phyloP scores from a whole-genome alignment of 768 basidiomycete genomes.

The Leccinum olivaceopallidum region DNA sequence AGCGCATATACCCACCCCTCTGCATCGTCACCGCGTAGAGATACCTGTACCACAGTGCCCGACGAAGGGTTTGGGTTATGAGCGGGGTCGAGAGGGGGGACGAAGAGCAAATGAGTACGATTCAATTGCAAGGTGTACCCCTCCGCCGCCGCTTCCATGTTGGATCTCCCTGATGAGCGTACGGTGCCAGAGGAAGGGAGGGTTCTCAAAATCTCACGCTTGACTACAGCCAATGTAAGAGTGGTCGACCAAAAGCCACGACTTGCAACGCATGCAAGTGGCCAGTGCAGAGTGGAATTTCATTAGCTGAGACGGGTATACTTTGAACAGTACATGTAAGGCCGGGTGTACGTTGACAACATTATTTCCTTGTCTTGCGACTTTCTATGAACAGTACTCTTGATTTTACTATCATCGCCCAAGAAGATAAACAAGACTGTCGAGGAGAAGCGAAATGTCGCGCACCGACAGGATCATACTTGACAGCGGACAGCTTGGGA shows the following conservation, averaged over 20 bases:
- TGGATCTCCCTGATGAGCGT: neutral
- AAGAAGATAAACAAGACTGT: neutral
- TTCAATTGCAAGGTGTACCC: constrained; percentile 20
- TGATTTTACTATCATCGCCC: constrained; percentile 50
- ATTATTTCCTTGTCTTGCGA: constrained; percentile 67
- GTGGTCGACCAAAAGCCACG: neutral
- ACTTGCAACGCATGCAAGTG: neutral
- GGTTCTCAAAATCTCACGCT: neutral
- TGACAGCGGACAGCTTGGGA: constrained; percentile 84
- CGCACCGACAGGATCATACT: constrained; percentile 86
- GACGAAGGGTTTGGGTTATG: neutral
- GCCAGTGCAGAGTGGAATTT: neutral
- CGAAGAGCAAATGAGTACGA: constrained; percentile 28
- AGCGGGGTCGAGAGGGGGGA: constrained; percentile 11
- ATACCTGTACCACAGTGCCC: constrained; percentile 29
- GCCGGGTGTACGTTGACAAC: neutral
- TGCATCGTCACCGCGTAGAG: constrained; percentile 17
- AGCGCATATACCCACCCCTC: constrained; percentile 28
- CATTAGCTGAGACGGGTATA: neutral
- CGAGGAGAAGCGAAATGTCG: constrained; percentile 3
- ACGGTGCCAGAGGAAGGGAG: neutral
- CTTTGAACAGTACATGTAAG: neutral
- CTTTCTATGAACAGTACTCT: constrained; percentile 80
- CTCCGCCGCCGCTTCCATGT: neutral
- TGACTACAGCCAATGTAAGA: neutral